A percentile compares a stretch with the other conserved stretches of the same genome.
phyloP scores from a whole-genome alignment of 2,329 filamentous ascomycete species.

The Claviceps capensis region DNA sequence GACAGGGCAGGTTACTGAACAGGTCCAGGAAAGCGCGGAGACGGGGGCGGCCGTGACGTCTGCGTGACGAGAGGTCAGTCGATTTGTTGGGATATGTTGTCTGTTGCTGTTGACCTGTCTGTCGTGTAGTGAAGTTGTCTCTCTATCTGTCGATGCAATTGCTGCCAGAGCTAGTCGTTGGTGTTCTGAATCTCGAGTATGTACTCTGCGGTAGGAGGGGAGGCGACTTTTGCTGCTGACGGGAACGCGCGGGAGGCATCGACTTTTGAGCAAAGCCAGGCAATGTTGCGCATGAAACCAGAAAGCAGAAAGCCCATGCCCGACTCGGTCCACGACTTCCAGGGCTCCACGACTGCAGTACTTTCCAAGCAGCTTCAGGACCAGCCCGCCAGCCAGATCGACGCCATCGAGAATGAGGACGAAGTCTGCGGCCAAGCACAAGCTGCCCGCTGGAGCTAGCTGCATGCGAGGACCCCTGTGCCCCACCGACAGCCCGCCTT shows the following conservation, averaged over 20 bases:
- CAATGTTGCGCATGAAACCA: slow-evolving; percentile 11
- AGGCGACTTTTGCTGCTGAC: too few species aligned
- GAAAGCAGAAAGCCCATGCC: too few species aligned
- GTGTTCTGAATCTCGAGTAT: too few species aligned
- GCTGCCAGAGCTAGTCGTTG: too few species aligned
- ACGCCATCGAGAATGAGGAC: slow-evolving; percentile 18
- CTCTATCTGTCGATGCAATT: too few species aligned
- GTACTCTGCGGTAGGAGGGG: too few species aligned
- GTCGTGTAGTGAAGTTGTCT: too few species aligned
- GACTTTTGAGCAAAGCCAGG: slow-evolving; percentile 16
- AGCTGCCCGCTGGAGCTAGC: slow-evolving; percentile 3
- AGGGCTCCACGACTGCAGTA: too few species aligned
- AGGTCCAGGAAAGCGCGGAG: neutral
- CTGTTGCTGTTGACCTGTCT: too few species aligned
- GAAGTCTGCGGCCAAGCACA: neutral
- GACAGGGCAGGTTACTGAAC: neutral
- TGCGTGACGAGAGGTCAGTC: slow-evolving; percentile 3
- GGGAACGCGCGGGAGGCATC: slow-evolving; percentile 10
- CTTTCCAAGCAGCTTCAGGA: too few species aligned
- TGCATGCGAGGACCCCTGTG: slow-evolving; percentile 2
- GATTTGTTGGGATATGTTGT: too few species aligned
- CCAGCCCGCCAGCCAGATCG: slow-evolving; percentile 13
- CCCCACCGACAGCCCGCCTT: slow-evolving; percentile 3
- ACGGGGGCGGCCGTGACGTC: slow-evolving; percentile 2
- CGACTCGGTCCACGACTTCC: too few species aligned